Base-by-base conservation (phyloP, 176 grass and related monocot genomes). In the Carex kokanica region DNA sequence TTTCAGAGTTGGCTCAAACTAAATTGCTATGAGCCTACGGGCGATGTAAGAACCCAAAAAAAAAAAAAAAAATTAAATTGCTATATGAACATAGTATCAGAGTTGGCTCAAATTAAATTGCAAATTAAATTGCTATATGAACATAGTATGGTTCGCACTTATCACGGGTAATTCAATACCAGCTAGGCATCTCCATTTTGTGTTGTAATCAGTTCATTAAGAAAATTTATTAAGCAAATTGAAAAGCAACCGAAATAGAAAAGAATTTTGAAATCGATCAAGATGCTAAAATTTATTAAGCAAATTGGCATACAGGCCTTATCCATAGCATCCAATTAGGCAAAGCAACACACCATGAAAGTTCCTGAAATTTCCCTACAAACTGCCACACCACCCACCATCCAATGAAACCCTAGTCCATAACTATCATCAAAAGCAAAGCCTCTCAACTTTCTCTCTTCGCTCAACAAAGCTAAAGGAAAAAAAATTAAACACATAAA, bases 211-310 rank as follows among this genome's bases (percentile, higher is more conserved):
- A 34, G 32, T 34, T 34, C 32, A 34, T 34, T 27, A 70, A 13
- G 6, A 88, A 86, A 65, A 38, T 88, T 82, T 93, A 90, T 88
- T 93, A 80, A 82, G 64, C 79, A 86, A 88, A 88, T 32, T 51
- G 69, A 2, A 27, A 27, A 27, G 27, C 27, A 27, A 27, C 27
- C 27, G 15, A 69, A 68, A 40, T 34, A n/a, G 16, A 69, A 38
- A 70, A 13, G 14, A 17, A 71, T 2, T 67, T 52, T 16, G 56
- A 84, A 20, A 36, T 12, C 10, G 24, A 75, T 40, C 29, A 78
- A 21, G 74, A 85, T 90, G 88, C 53, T 86, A 88, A 86, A 65
- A 38, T 88, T 82, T 93, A 90, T 88, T 93, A 80, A 82, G 64
- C 79, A 86, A 88, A 88, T 32, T 51, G 69, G 74, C 75, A 7